phyloP scores from a whole-genome alignment of 148 eudicot genomes.

The Gaultheria prostrata region DNA sequence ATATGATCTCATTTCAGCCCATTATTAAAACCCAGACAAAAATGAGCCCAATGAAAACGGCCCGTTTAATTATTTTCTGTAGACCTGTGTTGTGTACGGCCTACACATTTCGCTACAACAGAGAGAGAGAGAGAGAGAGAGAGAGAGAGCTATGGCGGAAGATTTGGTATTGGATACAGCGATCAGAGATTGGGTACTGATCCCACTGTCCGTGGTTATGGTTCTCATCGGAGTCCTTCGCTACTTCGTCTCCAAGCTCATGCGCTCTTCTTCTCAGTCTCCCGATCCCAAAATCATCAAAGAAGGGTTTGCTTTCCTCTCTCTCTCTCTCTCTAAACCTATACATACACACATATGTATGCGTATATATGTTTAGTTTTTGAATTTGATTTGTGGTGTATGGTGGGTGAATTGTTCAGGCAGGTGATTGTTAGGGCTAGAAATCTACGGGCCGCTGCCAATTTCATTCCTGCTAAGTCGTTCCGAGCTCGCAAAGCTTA shows the following conservation, averaged over 20 bases:
- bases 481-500: slow-evolving; percentile 78
- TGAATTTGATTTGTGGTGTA: slow-evolving; percentile 2
- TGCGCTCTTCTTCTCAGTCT: slow-evolving; percentile 58
- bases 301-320: slow-evolving; percentile 57
- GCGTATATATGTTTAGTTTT: neutral
- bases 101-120: too few relatives aligned
- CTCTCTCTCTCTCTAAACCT: neutral
- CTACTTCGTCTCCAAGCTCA: slow-evolving; percentile 93
- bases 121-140: neutral
- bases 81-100: neutral
- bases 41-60: too few relatives aligned
- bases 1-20: neutral
- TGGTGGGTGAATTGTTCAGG: slow-evolving; percentile 37
- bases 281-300: slow-evolving; percentile 92
- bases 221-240: slow-evolving; percentile 91
- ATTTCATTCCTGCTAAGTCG: slow-evolving; percentile 79
- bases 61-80: neutral
- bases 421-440: slow-evolving; percentile 87
- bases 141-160: slow-evolving; percentile 55
- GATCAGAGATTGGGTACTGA: slow-evolving; percentile 91
- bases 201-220: slow-evolving; percentile 88
- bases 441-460: slow-evolving; percentile 70
- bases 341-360: neutral
- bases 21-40: neutral
- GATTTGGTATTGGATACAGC: slow-evolving; percentile 93